Base-by-base conservation (phyloP, 1,284 basidiomycete genomes). In the Amylostereum areolatum region DNA sequence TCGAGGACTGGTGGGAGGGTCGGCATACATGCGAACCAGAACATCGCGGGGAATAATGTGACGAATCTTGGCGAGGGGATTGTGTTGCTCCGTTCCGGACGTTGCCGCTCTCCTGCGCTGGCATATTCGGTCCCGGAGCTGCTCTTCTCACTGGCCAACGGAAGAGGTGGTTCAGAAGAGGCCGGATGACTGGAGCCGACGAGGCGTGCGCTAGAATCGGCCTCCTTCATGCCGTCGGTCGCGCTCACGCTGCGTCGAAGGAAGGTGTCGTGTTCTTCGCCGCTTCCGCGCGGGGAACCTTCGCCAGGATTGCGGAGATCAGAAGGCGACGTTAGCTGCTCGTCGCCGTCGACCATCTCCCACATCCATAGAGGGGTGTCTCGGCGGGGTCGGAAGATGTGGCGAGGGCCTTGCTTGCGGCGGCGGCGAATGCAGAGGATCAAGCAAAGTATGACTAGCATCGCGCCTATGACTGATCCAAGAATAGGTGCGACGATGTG, bases 201-300 rank as follows among this genome's bases (percentile, higher is more conserved):
- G 2, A 57, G 59, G 35, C 65, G 60, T 28, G 59, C 47, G 25
- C 53, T 59, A 1, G 66, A 47, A 25, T 55, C 42, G 2, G 27
- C 24, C 7, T 53, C 51, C 27, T 29, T 50, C 43, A 46, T 35
- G 24, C 32, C 43, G 12, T 43, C 43, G 18, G 46, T 30, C 25
- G 39, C 40, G 25, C 39, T 43, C 12, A 30, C 40, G 33, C 69
- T 70, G 3, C 58, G 65, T 46, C 66, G 71, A 3, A 85, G 67
- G 69, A 85, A 83, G 0, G 83, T 71, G 56, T 84, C 81, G 2
- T 63, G 67, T 62, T 85, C 83, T 58, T 83, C 83, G 5, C 83
- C 84, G 48, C 80, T 85, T 28, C 74, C 73, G 10, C 82, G 70
- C 1, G 83, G 81, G 18, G 79, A 80, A 39, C 81, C 80, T 60